A percentile compares a stretch with the other conserved stretches of the same genome.
Conservation (phyloP, 257 asterid genomes). For the Jasminum sambac region DNA sequence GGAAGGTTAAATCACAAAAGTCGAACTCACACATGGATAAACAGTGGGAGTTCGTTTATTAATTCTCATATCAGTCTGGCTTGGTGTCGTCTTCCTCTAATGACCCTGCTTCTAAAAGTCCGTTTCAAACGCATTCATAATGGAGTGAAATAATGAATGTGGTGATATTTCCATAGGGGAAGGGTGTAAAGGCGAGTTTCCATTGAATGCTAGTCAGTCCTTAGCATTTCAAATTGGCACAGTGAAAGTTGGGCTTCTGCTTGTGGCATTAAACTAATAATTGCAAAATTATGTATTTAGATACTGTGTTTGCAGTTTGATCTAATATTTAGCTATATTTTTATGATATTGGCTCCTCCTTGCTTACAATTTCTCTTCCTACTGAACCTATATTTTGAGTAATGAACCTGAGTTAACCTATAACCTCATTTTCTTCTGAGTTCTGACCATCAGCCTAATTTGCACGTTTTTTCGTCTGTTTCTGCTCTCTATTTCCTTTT, state of each 20-base stretch:
- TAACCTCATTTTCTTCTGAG: not conserved
- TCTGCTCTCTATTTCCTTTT: not conserved
- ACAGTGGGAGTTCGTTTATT: constrained; percentile 1
- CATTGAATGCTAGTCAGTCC: not conserved
- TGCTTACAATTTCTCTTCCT: no score
- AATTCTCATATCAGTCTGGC: not conserved
- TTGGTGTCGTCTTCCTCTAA: not conserved
- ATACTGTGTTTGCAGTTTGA: not conserved
- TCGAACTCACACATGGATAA: not conserved
- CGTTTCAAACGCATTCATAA: constrained; percentile 1
- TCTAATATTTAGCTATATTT: not conserved
- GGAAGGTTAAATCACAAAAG: not conserved
- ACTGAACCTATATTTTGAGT: no score
- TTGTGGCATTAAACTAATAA: not conserved
- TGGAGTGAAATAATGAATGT: not conserved
- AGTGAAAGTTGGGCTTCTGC: not conserved
- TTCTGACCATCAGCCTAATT: not conserved
- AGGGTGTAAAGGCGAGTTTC: not conserved
- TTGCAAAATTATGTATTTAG: not conserved
- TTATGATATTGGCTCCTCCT: not conserved
- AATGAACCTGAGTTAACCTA: no score
- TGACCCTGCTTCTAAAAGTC: not conserved
- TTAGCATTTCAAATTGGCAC: not conserved
- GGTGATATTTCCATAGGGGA: not conserved
- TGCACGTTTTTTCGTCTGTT: not conserved